Conservation (phyloP, 129 eudicot genomes). For the Smallanthus sonchifolius region DNA sequence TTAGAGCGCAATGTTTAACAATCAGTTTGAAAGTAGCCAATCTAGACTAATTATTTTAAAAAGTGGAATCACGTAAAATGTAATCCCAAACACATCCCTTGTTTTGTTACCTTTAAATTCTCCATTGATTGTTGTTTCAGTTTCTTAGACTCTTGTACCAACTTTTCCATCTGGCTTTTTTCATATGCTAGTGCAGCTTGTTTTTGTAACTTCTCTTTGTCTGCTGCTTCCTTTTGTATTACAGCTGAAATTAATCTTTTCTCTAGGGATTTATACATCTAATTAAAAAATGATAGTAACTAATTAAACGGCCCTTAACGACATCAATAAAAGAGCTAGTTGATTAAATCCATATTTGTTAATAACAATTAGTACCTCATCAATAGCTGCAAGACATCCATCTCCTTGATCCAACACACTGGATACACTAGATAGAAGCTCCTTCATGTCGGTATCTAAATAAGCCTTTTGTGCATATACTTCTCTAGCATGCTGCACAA, state of each 20-base stretch:
- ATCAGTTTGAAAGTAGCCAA: too few relatives aligned
- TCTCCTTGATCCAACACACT: conserved; percentile 52
- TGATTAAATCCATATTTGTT: background rate
- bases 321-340: background rate
- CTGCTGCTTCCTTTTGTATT: conserved; percentile 36
- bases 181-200: conserved; percentile 44
- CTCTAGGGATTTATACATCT: conserved; percentile 49
- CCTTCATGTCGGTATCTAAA: conserved; percentile 50
- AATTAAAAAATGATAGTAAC: background rate
- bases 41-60: too few relatives aligned
- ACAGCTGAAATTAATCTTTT: background rate
- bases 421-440: conserved; percentile 61
- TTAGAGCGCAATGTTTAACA: too few relatives aligned
- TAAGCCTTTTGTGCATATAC: conserved; percentile 66
- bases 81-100: too few relatives aligned
- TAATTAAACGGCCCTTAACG: background rate
- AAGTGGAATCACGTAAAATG: too few relatives aligned
- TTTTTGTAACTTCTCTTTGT: conserved; percentile 42
- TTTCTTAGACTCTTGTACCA: conserved; percentile 44
- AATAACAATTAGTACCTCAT: conserved; percentile 39
- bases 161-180: conserved; percentile 45
- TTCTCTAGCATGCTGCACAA: conserved; percentile 61
- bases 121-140: conserved; percentile 52
- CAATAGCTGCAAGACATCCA: conserved; percentile 50
- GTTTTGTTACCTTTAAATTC: conserved; percentile 46